Conservation (phyloP, 352 stramenopile species). For the Globisporangium paroecandrum region DNA sequence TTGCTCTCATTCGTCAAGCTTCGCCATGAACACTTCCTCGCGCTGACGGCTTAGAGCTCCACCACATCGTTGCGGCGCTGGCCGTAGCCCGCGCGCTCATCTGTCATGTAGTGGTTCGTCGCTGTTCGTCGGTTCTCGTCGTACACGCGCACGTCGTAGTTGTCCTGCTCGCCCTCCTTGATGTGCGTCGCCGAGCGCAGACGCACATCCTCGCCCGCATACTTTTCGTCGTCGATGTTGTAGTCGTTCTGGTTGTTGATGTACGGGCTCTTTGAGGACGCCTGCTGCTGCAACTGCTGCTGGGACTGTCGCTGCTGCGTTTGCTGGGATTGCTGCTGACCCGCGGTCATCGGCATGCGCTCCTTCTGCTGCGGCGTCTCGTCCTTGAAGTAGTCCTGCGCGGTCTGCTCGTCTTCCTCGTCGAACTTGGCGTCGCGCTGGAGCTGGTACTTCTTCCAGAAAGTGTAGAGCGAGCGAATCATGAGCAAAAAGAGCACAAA, state of each 20-base stretch:
- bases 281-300: conserved; percentile 15
- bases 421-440: conserved; percentile 58
- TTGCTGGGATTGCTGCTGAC: background rate
- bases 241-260: conserved; percentile 28
- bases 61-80: conserved; percentile 59
- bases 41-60: conserved; percentile 33
- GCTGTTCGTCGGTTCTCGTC: conserved; percentile 34
- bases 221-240: conserved; percentile 28
- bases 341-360: conserved; percentile 1
- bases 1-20: background rate
- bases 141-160: conserved; percentile 36
- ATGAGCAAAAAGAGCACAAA: conserved; percentile 67
- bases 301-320: conserved; percentile 15
- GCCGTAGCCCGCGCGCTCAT: conserved; percentile 37
- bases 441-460: conserved; percentile 71
- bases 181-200: conserved; percentile 53
- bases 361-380: conserved; percentile 51
- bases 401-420: conserved; percentile 51
- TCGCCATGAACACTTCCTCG: background rate
- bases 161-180: conserved; percentile 19
- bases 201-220: conserved; percentile 50
- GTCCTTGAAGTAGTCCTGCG: conserved; percentile 68
- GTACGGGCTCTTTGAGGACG: conserved; percentile 35
- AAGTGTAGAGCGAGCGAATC: conserved; percentile 63
- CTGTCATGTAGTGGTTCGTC: conserved; percentile 49